These are phyloP conservation scores for Rhizopogon rudus DNA, from an alignment of 768 basidiomycete species.

Conservation along the genomic window DNA sequence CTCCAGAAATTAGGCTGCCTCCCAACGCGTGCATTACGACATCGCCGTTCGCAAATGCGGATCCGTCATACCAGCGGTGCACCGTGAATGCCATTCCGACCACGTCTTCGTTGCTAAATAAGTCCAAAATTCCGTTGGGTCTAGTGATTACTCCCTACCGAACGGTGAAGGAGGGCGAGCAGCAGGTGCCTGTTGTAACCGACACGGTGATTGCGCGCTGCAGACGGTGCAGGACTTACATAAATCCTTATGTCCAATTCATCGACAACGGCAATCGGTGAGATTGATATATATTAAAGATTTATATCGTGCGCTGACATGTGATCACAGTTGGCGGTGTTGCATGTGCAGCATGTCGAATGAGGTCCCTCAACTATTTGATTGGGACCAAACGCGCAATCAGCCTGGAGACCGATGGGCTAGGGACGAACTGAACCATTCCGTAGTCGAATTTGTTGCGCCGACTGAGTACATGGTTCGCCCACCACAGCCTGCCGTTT, in stretches of 20 bases:
- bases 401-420: conserved; percentile 95
- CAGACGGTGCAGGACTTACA: conserved; percentile 92
- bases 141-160: conserved; percentile 90
- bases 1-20: conserved; percentile 88
- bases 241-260: conserved; percentile 96
- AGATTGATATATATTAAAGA: conserved; percentile 13
- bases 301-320: conserved; percentile 5
- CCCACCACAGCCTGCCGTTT: conserved; percentile 95
- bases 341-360: conserved; percentile 99
- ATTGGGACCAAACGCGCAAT: conserved; percentile 94
- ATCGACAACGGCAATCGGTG: conserved; percentile 95
- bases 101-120: conserved; percentile 78
- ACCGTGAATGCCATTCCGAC: conserved; percentile 94
- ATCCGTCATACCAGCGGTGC: conserved; percentile 86
- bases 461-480: conserved; percentile 99
- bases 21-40: conserved; percentile 78
- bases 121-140: conserved; percentile 87
- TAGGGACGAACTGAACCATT: conserved; percentile 88
- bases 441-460: conserved; percentile 95
- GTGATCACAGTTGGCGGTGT: conserved; percentile 78
- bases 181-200: conserved; percentile 81
- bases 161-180: conserved; percentile 76
- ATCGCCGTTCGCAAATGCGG: conserved; percentile 76
- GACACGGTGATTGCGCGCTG: conserved; percentile 97
- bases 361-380: conserved; percentile 96